These are phyloP conservation scores for Kwoniella botswanensis DNA, from an alignment of 768 basidiomycete species.

Conservation along the genomic window DNA sequence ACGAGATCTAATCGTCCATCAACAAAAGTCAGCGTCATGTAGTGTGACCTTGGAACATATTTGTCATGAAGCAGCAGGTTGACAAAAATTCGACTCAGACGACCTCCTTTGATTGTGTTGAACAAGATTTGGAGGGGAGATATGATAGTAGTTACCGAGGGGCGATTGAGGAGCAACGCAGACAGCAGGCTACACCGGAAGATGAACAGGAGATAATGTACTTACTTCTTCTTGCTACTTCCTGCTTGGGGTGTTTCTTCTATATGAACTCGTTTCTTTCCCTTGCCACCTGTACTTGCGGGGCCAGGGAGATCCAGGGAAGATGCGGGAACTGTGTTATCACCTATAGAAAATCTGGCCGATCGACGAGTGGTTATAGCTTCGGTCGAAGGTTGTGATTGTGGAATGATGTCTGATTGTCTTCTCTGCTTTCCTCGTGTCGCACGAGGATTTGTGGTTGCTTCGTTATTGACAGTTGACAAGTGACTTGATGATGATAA, in stretches of 20 bases:
- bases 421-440: constrained; percentile 18
- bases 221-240: constrained; percentile 34
- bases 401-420: constrained; percentile 9
- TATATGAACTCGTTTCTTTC: constrained; percentile 35
- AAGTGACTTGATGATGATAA: constrained; percentile 5
- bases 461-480: neutral
- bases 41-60: neutral
- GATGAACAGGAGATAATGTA: neutral
- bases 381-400: neutral
- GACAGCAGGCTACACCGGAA: neutral
- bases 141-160: neutral
- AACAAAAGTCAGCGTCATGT: neutral
- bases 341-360: constrained; percentile 29
- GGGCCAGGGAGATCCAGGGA: constrained; percentile 1
- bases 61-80: neutral
- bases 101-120: constrained; percentile 11
- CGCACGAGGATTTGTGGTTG: constrained; percentile 4
- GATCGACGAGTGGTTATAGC: constrained; percentile 32
- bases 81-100: neutral
- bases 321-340: neutral
- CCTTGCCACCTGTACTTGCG: constrained; percentile 27
- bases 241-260: constrained; percentile 17
- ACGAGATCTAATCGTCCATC: neutral
- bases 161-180: neutral
- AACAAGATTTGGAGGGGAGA: neutral